These are phyloP conservation scores for Mycena galopus DNA, from an alignment of 768 basidiomycete genomes.

Conservation along the genomic window DNA sequence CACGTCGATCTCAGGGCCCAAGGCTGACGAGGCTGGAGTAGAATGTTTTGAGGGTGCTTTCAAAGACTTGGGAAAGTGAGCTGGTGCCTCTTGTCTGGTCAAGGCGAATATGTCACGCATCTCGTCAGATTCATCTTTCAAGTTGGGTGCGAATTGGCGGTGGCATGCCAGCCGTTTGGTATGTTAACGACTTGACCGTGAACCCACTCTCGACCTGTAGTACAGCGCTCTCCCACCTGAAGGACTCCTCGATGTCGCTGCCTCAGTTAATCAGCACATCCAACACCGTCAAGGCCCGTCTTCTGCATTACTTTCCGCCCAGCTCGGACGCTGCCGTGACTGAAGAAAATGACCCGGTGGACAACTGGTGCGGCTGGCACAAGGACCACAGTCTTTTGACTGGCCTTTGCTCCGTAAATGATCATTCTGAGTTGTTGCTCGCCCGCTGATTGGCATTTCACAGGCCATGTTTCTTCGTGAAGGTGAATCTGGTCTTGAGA, in stretches of 20 bases:
- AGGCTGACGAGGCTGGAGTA: constrained; percentile 65
- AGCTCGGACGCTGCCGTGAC: constrained; percentile 52
- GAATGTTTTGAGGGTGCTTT: constrained; percentile 90
- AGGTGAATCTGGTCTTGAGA: constrained; percentile 48
- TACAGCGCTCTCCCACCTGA: constrained; percentile 74
- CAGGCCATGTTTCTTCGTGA: constrained; percentile 89
- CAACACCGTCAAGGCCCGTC: constrained; percentile 89
- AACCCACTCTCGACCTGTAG: background rate
- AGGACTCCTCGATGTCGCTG: constrained; percentile 77
- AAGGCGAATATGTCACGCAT: constrained; percentile 23
- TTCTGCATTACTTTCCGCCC: constrained; percentile 96
- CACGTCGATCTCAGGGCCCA: constrained; percentile 67
- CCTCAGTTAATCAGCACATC: constrained; percentile 79
- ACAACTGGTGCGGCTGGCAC: constrained; percentile 97
- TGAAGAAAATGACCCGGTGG: constrained; percentile 73
- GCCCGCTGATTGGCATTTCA: constrained; percentile 9
- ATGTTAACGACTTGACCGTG: constrained; percentile 34
- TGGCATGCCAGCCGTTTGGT: constrained; percentile 95
- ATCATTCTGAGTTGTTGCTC: constrained; percentile 36
- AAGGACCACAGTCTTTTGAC: constrained; percentile 93
- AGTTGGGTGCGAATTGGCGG: constrained; percentile 85
- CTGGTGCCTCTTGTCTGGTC: background rate
- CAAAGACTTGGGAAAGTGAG: constrained; percentile 83
- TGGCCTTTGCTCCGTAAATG: constrained; percentile 85
- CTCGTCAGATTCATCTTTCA: constrained; percentile 77